These are phyloP conservation scores for Strigomonas culicis DNA, from an alignment of 208 protist species.

Conservation along the genomic window DNA sequence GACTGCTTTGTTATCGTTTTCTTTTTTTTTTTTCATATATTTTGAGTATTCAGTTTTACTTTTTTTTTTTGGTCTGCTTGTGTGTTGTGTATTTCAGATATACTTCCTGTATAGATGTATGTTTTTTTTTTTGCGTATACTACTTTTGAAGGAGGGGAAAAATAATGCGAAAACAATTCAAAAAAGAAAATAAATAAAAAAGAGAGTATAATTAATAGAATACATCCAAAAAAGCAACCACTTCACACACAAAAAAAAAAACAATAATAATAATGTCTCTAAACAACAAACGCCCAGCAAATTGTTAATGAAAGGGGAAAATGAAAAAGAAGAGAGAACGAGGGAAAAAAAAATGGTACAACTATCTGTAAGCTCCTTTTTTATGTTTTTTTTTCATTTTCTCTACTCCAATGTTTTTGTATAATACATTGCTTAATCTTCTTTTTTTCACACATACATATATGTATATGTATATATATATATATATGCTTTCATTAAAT, in stretches of 20 bases:
- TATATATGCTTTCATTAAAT: constrained; percentile 7
- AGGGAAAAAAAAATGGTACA: constrained; percentile 5
- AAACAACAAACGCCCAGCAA: too few species aligned
- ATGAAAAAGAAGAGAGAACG: constrained; percentile 11
- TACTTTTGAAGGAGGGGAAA: not conserved
- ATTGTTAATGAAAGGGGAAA: not conserved
- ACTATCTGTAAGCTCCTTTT: not conserved
- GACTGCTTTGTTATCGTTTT: constrained; percentile 1
- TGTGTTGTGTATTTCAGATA: not conserved
- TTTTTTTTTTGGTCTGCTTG: constrained; percentile 14
- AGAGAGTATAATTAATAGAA: not conserved
- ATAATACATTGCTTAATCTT: too few species aligned
- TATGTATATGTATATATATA: constrained; percentile 16
- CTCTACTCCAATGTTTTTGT: too few species aligned
- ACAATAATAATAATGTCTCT: not conserved
- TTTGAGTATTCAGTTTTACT: not conserved
- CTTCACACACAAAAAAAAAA: constrained; percentile 2
- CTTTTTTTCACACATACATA: constrained; percentile 12
- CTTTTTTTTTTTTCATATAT: not conserved
- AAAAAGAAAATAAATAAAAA: constrained; percentile 9
- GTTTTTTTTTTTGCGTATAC: constrained; percentile 1
- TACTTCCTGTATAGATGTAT: not conserved
- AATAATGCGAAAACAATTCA: not conserved
- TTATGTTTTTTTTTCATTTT: constrained; percentile 18
- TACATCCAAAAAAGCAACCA: not conserved